phyloP scores from a whole-genome alignment of 2,329 filamentous ascomycete genomes.

The Hymenoscyphus scutula region DNA sequence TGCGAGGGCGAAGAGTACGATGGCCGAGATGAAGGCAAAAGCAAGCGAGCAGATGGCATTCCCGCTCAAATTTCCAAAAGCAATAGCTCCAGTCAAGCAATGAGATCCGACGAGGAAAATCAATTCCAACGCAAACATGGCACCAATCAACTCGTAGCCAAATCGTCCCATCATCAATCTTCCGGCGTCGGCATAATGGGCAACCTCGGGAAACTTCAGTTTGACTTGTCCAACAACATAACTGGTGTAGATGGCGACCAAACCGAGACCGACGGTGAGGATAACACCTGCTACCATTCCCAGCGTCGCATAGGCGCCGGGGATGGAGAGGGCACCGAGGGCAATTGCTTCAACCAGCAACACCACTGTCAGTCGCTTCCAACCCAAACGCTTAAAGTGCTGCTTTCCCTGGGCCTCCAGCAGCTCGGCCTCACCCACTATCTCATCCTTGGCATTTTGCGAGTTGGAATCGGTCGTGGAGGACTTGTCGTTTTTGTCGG shows the following conservation, averaged over 20 bases:
- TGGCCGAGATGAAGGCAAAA: slow-evolving; percentile 50
- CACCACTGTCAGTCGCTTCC: slow-evolving; percentile 49
- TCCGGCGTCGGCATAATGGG: slow-evolving; percentile 51
- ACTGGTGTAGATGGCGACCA: slow-evolving; percentile 43
- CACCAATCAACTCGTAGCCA: slow-evolving; percentile 51
- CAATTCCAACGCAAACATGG: slow-evolving; percentile 51
- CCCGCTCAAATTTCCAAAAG: slow-evolving; percentile 54
- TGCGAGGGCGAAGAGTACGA: slow-evolving; percentile 51
- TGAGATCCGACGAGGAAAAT: slow-evolving; percentile 63
- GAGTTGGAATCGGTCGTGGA: background rate
- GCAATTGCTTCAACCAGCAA: slow-evolving; percentile 51
- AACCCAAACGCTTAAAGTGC: slow-evolving; percentile 38
- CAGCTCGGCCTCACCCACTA: slow-evolving; percentile 4
- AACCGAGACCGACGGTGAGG: slow-evolving; percentile 24
- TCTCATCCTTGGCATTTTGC: slow-evolving; percentile 5
- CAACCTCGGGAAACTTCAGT: slow-evolving; percentile 29
- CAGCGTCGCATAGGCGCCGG: slow-evolving; percentile 28
- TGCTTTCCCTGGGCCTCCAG: slow-evolving; percentile 12
- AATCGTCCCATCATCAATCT: slow-evolving; percentile 50
- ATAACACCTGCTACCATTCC: slow-evolving; percentile 33
- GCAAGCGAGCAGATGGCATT: slow-evolving; percentile 55
- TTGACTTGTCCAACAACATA: slow-evolving; percentile 41
- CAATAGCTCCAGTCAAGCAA: slow-evolving; percentile 58
- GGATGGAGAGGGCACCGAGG: slow-evolving; percentile 36
- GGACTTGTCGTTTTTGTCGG: background rate